Base-by-base conservation (phyloP, 257 asterid species). In the Solanum infundibuliforme region DNA sequence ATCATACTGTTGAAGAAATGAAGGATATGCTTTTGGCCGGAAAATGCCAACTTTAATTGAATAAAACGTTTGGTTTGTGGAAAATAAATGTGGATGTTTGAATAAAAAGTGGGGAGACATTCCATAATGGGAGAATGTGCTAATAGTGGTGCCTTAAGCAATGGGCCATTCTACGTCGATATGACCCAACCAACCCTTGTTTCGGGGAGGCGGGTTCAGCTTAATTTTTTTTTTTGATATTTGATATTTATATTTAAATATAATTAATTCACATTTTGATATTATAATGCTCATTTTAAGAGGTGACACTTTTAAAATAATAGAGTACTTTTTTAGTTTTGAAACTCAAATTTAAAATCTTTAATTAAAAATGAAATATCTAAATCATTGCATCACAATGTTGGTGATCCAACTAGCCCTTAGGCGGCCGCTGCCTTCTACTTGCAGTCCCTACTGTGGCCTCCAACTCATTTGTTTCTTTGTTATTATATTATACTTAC, bases 101-200 rank as follows among this genome's bases (percentile, higher is more conserved):
- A 79, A 43, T 29, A 16, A 81, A 18, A 81, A 81, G 85, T 81
- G 68, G 85, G 48, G 68, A 81, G 39, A 81, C 85, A 81, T 46
- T 81, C 39, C 41, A 46, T 29, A 81, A 77, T 77, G 84, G 84
- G 36, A 3, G 60, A 3, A 52, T 12, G 84, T 0, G 34, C 83
- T 23, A 4, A 76, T 23, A 27, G 7, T 1, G 58, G 34, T 39
- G 83, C 60, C 60, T 76, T 77, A 77, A n/a, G 84, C 36, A 39
- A 39, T 38, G 34, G 13, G 23, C 7, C n/a, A 77, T 41, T 76
- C 65, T 27, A 43, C 60, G 36, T 25, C n/a, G 36, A 41, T 41
- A 79, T 41, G 83, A 76, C 68, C 68, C 68, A 58, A 58, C 68
- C 12, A 21, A 21, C 12, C 5, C 68, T 52, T 52, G 1, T 52